Evolutionary conservation across 331 rosid species (phyloP).

Genomic region (Telfairia occidentalis): DNA sequence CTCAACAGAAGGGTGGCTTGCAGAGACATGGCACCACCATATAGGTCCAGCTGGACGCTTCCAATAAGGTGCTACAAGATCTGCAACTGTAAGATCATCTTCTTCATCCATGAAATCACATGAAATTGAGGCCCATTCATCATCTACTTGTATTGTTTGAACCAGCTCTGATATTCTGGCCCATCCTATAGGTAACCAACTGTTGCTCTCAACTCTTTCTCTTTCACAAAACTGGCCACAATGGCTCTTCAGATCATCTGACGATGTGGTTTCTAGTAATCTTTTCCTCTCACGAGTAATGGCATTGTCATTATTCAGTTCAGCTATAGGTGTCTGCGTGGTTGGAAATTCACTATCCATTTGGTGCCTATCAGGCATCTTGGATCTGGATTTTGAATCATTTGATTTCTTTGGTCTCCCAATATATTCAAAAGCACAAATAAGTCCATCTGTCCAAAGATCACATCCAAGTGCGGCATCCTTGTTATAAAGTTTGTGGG

Average conservation of each 20-base stretch:
- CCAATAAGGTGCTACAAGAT: slow-evolving; percentile 43
- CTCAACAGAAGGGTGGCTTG: slow-evolving; percentile 29
- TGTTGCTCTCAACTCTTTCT: slow-evolving; percentile 29
- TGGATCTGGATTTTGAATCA: slow-evolving; percentile 25
- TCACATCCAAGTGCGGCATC: slow-evolving; percentile 37
- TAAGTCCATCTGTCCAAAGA: slow-evolving; percentile 85
- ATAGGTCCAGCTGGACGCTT: slow-evolving; percentile 41
- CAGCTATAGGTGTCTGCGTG: slow-evolving; percentile 23
- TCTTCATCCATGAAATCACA: slow-evolving; percentile 38
- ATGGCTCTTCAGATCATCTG: slow-evolving; percentile 18
- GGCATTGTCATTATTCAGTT: slow-evolving; percentile 21
- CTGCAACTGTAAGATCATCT: slow-evolving; percentile 66
- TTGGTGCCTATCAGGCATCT: slow-evolving; percentile 21
- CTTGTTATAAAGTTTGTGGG: slow-evolving; percentile 24
- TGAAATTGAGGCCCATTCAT: slow-evolving; percentile 40
- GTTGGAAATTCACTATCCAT: slow-evolving; percentile 22
- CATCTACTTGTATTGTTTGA: slow-evolving; percentile 49
- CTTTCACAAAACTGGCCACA: slow-evolving; percentile 20
- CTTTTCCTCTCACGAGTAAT: slow-evolving; percentile 19
- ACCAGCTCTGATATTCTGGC: slow-evolving; percentile 50
- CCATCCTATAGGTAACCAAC: slow-evolving; percentile 51
- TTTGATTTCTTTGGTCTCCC: slow-evolving; percentile 30
- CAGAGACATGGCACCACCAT: slow-evolving; percentile 54
- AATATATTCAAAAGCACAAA: slow-evolving; percentile 77
- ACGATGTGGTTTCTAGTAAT: slow-evolving; percentile 19